Base-by-base conservation (phyloP, 768 basidiomycete genomes). In the Lactarius tabidus region DNA sequence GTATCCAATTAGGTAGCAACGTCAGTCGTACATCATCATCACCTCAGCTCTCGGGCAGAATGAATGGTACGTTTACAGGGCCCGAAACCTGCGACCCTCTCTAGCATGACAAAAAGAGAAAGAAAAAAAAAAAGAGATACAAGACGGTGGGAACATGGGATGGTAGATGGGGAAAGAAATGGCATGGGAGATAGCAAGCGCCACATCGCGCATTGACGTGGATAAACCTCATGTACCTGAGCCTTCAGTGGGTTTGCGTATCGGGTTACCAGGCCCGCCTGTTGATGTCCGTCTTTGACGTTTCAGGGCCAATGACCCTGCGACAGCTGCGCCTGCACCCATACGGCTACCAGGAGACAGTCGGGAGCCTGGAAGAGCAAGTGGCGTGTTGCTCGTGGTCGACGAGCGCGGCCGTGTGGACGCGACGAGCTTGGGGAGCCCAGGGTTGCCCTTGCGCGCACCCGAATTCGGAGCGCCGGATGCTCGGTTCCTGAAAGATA, bases 201-300 rank as follows among this genome's bases (percentile, higher is more conserved):
- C 60, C 60, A 53, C 48, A 57, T 54, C 43, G 29, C 64, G 35
- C 53, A 41, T 26, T 14, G 48, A 28, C 23, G 15, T 26, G 26
- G 58, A 45, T 39, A 5, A 35, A 23, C 26, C 61, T 67, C 60
- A 64, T 52, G 67, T 54, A 26, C 55, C 62, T 38, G 63, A 33
- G 1, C 65, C 65, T 29, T 68, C 69, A 18, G 51, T 64, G 33
- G 48, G 38, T 33, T 60, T 68, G 55, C 67, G 69, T 26, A 55
- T 52, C 38, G 52, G 53, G 57, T 60, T 29, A 57, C 64, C 67
- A 48, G 67, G 26, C 15, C 59, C 67, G 23, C 67, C 67, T 1
- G 63, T 60, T 41, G 89, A 91, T 70, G 86, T 88, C 81, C 91
- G 85, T 79, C 91, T 81, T 72, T 92, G 91, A 68, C 91, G 81